Conservation (phyloP, 768 basidiomycete genomes). For the Russula sp. region DNA sequence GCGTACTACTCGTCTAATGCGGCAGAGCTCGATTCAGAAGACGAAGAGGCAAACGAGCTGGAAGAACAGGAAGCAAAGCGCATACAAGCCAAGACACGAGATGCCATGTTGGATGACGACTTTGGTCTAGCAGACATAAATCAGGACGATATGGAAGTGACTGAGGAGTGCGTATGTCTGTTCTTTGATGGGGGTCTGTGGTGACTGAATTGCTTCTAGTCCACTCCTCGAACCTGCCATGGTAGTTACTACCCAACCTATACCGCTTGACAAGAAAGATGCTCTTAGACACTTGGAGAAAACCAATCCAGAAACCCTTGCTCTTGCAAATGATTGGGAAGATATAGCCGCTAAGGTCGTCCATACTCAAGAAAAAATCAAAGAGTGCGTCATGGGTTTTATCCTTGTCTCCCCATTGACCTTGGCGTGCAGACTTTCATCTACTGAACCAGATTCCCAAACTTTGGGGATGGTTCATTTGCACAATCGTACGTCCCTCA, state of each 20-base stretch:
- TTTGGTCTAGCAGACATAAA: slow-evolving; percentile 73
- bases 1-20: slow-evolving; percentile 89
- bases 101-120: slow-evolving; percentile 71
- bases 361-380: slow-evolving; percentile 50
- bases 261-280: slow-evolving; percentile 56
- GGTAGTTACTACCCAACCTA: slow-evolving; percentile 38
- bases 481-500: slow-evolving; percentile 72
- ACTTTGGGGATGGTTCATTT: slow-evolving; percentile 73
- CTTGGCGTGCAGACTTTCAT: slow-evolving; percentile 44
- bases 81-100: slow-evolving; percentile 71
- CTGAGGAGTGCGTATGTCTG: slow-evolving; percentile 24
- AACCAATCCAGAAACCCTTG: slow-evolving; percentile 72
- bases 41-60: slow-evolving; percentile 84
- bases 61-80: slow-evolving; percentile 86
- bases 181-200: not conserved
- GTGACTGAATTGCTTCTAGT: slow-evolving; percentile 33
- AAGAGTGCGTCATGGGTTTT: slow-evolving; percentile 42
- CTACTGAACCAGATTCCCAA: slow-evolving; percentile 49
- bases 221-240: slow-evolving; percentile 40
- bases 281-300: slow-evolving; percentile 69
- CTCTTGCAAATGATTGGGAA: slow-evolving; percentile 81
- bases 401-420: slow-evolving; percentile 8
- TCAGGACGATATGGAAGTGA: slow-evolving; percentile 38
- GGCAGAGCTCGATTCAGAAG: slow-evolving; percentile 72
- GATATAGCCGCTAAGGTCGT: slow-evolving; percentile 57